These are phyloP conservation scores for Geotrichum siamense DNA, from an alignment of 1,139 yeast species.

Conservation along the genomic window DNA sequence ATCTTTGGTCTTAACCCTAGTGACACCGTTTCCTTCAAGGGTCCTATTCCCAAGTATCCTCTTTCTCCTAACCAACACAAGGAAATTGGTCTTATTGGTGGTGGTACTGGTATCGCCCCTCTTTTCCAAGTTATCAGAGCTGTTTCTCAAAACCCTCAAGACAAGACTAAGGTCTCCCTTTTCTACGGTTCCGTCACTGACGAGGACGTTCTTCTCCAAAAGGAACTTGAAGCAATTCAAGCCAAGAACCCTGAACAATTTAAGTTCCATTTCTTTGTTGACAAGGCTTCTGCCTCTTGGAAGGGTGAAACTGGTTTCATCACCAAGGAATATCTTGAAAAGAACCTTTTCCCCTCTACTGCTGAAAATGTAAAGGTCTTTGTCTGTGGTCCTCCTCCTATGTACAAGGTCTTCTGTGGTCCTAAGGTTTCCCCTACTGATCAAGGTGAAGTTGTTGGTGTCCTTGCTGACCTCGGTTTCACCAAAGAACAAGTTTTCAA, in stretches of 20 bases:
- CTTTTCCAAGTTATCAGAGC: slow-evolving; percentile 65
- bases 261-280: slow-evolving; percentile 71
- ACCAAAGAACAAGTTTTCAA: slow-evolving; percentile 82
- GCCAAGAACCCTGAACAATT: slow-evolving; percentile 67
- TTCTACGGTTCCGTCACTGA: slow-evolving; percentile 73
- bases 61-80: slow-evolving; percentile 83
- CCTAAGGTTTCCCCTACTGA: slow-evolving; percentile 76
- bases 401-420: slow-evolving; percentile 82
- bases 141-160: slow-evolving; percentile 54
- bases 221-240: slow-evolving; percentile 64
- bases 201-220: slow-evolving; percentile 68
- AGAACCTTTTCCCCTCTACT: slow-evolving; percentile 46
- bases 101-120: slow-evolving; percentile 96
- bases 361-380: slow-evolving; percentile 61
- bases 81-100: slow-evolving; percentile 78
- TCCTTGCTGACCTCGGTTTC: slow-evolving; percentile 81
- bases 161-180: slow-evolving; percentile 76
- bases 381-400: slow-evolving; percentile 87
- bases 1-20: slow-evolving; percentile 62
- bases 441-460: slow-evolving; percentile 91
- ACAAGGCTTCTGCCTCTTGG: slow-evolving; percentile 51
- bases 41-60: slow-evolving; percentile 88
- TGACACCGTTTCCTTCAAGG: slow-evolving; percentile 86
- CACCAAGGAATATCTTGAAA: slow-evolving; percentile 56
- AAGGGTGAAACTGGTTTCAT: slow-evolving; percentile 59